These are phyloP conservation scores for Metschnikowia baotianmanensis DNA, from an alignment of 805 yeast genomes.

Conservation along the genomic window DNA sequence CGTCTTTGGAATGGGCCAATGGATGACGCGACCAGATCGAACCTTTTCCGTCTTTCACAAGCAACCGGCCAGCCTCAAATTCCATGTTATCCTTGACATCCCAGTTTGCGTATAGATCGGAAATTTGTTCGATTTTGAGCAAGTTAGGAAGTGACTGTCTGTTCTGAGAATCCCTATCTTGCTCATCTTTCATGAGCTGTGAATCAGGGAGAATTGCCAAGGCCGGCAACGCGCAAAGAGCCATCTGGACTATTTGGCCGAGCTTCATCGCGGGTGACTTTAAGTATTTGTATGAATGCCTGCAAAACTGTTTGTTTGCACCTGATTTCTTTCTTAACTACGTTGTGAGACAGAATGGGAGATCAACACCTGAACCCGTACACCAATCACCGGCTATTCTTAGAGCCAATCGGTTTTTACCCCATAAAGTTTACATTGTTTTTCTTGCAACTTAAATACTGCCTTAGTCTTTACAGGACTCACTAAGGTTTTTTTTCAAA, in stretches of 20 bases:
- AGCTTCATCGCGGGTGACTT: too few relatives aligned
- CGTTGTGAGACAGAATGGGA: too few relatives aligned
- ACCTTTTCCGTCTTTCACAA: conserved; percentile 39
- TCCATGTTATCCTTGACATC: conserved; percentile 37
- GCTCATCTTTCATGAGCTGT: conserved; percentile 10
- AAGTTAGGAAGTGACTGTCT: conserved; percentile 39
- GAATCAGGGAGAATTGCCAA: conserved; percentile 19
- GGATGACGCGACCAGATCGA: conserved; percentile 42
- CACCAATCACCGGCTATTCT: not conserved
- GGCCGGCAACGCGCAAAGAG: conserved; percentile 6
- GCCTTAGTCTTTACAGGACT: too few relatives aligned
- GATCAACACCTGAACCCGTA: not conserved
- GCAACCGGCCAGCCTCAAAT: conserved; percentile 52
- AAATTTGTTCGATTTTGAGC: conserved; percentile 24
- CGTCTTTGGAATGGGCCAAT: conserved; percentile 26
- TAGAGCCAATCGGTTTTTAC: not conserved
- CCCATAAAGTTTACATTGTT: too few relatives aligned
- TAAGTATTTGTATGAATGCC: too few relatives aligned
- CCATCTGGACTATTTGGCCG: not conserved
- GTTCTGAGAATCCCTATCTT: conserved; percentile 7
- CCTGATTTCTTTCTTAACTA: too few relatives aligned
- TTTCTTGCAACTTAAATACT: too few relatives aligned
- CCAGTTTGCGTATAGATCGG: conserved; percentile 34
- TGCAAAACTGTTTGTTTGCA: not conserved
- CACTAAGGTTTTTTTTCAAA: too few relatives aligned